Evolutionary conservation across 352 stramenopile species (phyloP), one percentile per base, ranked within the genome.

Genomic region (Lagenidium giganteum): DNA sequence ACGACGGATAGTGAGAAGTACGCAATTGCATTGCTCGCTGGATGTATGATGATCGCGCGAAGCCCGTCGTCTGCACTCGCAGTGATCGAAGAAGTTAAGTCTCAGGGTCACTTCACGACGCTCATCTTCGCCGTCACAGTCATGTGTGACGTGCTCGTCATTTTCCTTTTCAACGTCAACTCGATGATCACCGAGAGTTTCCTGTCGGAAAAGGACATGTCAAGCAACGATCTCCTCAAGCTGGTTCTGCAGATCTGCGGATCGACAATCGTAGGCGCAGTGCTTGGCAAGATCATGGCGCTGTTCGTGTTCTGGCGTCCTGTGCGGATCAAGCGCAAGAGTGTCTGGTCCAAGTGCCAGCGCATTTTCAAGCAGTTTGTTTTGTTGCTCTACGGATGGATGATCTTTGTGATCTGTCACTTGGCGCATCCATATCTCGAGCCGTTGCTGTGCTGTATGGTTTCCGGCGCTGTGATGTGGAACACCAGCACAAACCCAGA

Each of bases 121-220:
- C 58, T 84, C 5, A 58, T 83, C 17, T 84, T 87, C 35, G 62
- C 66, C 1, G 74, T 87, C 16, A 87, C 74, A 0, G 71, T 87
- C 51, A 76, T 81, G 54, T 87, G 69, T 39, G 74, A 87, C 51
- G 61, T 87, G 26, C 54, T 78, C 17, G 74, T 87, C 37, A 83
- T 87, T 30, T 66, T 80, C 17, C 49, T 87, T 6, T 87, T 87
- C 60, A 83, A 85, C 54, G 60, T 85, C 38, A 84, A 80, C 51
- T 78, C 60, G 39, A 79, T 82, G 66, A 71, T 84, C 38, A 81
- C 71, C 1, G 71, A 84, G 48, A 73, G 64, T 20, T 72, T 84
- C 32, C 23, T 84, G 31, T 67, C 49, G n/a, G 66, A 78, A 30
- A 77, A 82, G 47, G n/a, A 62, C 29, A 69, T 73, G 49, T 72